Percentiles rank a stretch among this genome's conserved stretches.
phyloP scores from a whole-genome alignment of 805 yeast genomes.

The Candida tallmaniae region DNA sequence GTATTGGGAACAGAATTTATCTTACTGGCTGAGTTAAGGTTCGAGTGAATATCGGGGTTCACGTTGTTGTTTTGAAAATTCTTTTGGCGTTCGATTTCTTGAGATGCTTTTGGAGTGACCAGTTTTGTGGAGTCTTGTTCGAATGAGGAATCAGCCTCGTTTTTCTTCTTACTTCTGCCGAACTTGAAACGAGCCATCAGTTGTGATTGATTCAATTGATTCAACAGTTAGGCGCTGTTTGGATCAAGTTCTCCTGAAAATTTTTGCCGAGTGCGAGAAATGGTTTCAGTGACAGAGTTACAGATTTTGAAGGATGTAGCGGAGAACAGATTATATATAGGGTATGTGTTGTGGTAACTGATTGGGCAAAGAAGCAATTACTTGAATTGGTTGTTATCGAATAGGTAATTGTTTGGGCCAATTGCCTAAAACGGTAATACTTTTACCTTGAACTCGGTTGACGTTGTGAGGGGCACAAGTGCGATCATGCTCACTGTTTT shows the following conservation, averaged over 20 bases:
- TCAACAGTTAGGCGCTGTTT: no score
- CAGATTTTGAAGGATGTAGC: no score
- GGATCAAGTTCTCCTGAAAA: no score
- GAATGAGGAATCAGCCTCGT: constrained; percentile 4
- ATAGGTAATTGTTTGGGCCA: no score
- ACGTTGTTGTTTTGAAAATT: neutral
- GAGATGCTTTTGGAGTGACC: constrained; percentile 12
- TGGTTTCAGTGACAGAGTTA: no score
- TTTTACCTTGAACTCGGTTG: no score
- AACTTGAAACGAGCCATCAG: constrained; percentile 60
- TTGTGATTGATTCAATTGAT: no score
- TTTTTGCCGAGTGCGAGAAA: no score
- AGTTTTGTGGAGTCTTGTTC: constrained; percentile 10
- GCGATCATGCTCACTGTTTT: no score
- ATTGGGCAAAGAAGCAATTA: neutral
- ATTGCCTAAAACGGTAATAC: neutral
- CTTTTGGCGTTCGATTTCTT: constrained; percentile 2
- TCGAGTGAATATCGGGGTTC: neutral
- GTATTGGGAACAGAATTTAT: neutral
- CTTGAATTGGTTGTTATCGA: neutral
- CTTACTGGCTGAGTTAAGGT: constrained; percentile 6
- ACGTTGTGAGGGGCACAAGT: no score
- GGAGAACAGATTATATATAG: no score
- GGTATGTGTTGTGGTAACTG: no score
- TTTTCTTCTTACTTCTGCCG: constrained; percentile 31